Evolutionary conservation across 148 eudicot species (phyloP).

Genomic region (Rhododendron ferrugineum): DNA sequence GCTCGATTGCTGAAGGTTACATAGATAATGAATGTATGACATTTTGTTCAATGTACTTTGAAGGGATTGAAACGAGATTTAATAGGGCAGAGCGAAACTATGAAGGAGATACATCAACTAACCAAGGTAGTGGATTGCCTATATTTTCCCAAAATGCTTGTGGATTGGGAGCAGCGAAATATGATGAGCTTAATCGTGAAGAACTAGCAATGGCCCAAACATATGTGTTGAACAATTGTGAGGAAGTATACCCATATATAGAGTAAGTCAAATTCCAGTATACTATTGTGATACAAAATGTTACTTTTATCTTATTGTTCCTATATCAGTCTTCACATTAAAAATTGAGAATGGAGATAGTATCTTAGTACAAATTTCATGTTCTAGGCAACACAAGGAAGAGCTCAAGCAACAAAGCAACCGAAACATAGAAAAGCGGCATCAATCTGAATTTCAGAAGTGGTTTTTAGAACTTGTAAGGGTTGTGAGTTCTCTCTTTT

Average conservation of each 20-base stretch:
- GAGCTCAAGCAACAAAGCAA: not conserved
- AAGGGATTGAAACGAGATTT: not conserved
- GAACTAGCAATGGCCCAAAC: too few species aligned
- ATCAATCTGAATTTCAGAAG: not conserved
- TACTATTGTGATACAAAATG: too few species aligned
- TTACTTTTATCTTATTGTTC: too few species aligned
- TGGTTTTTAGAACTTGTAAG: slow-evolving; percentile 1
- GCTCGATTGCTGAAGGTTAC: slow-evolving; percentile 11
- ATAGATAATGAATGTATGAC: slow-evolving; percentile 4
- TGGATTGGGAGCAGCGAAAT: too few species aligned
- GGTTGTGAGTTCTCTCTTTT: not conserved
- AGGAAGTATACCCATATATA: too few species aligned
- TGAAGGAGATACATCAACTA: not conserved
- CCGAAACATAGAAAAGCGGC: not conserved
- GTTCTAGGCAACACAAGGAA: not conserved
- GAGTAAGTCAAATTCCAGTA: too few species aligned
- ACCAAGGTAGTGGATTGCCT: not conserved
- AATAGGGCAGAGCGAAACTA: not conserved
- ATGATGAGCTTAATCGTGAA: not conserved
- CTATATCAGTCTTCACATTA: too few species aligned
- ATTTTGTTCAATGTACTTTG: not conserved
- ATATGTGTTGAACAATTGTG: too few species aligned
- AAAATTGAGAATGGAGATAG: not conserved
- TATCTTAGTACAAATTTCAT: not conserved
- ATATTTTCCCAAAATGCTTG: too few species aligned